Evolutionary conservation across 257 asterid genomes (phyloP), one percentile per base, ranked within the genome.

Genomic region (Thymus mandschuricus): DNA sequence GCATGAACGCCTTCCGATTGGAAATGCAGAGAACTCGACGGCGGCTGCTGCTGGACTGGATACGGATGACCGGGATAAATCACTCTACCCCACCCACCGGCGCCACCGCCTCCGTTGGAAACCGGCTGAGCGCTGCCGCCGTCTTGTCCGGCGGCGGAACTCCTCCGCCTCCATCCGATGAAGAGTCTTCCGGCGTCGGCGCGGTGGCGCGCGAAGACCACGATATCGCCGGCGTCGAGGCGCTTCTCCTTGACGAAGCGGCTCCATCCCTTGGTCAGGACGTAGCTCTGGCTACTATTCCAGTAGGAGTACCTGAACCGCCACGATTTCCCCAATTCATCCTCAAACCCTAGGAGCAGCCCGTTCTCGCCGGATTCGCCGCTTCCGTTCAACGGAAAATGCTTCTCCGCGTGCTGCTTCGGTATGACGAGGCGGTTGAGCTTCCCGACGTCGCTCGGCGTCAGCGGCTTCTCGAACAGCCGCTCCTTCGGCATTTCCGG

Each of bases 211-310:
- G 81, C 76, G 41, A 93, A 93, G 66, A 82, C 46, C 1, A 93
- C 98, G 0, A 85, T 56, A 64, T 93, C 98, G 0, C 98, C 98
- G 43, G 98, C 96, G 52, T 89, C 95, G 13, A 93, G 96, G 35
- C 75, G 77, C 41, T 93, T 93, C 40, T 93, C 98, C 84, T 93
- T 93, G 1, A 93, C 98, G 50, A 91, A 91, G 1, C 96, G 87
- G 86, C 98, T 93, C 98, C 98, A 93, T 0, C 98, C 98, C 68
- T 93, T 93, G 0, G 98, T 93, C 66, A 93, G 78, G 9, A 93
- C 98, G 41, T 92, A 92, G 81, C 98, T 92, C 70, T 92, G 98
- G 80, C 98, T 93, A 15, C 98, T 93, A 29, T 85, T 93, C 98
- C 98, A 93, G 41, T 93, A 93, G 1, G 98, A 93, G 70, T 93